These are phyloP conservation scores for Debaryomyces nepalensis DNA, from an alignment of 1,139 yeast genomes.

Conservation along the genomic window DNA sequence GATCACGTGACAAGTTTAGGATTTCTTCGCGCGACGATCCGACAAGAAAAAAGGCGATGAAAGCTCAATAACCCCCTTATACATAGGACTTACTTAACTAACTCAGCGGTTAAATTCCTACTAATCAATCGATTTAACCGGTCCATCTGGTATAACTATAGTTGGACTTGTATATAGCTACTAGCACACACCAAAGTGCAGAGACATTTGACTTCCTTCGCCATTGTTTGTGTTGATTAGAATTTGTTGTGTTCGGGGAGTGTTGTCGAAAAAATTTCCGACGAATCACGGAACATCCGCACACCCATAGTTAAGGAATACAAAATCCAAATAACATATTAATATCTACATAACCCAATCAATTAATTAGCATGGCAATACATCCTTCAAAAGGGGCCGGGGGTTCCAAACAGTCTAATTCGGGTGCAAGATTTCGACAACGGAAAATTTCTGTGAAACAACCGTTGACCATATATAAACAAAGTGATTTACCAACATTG, in stretches of 20 bases:
- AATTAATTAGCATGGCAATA: slow-evolving; percentile 29
- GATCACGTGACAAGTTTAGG: not conserved
- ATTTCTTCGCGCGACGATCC: slow-evolving; percentile 9
- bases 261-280: slow-evolving; percentile 13
- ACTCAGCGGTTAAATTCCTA: slow-evolving; percentile 5
- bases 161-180: slow-evolving; percentile 11
- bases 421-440: slow-evolving; percentile 82
- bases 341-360: slow-evolving; percentile 7
- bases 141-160: slow-evolving; percentile 8
- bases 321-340: not conserved
- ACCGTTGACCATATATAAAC: slow-evolving; percentile 78
- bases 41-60: slow-evolving; percentile 9
- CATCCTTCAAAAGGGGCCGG: slow-evolving; percentile 36
- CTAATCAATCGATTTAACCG: slow-evolving; percentile 14
- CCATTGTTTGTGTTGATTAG: slow-evolving; percentile 11
- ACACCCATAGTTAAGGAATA: slow-evolving; percentile 20
- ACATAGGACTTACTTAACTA: slow-evolving; percentile 4
- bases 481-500: slow-evolving; percentile 77
- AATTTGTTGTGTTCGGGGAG: slow-evolving; percentile 12
- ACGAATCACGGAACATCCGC: slow-evolving; percentile 17
- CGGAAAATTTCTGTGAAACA: slow-evolving; percentile 91
- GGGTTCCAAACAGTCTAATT: slow-evolving; percentile 40
- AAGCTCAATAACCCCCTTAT: slow-evolving; percentile 9
- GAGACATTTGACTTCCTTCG: slow-evolving; percentile 11
- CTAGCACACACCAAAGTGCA: slow-evolving; percentile 12